phyloP scores from a whole-genome alignment of 441 rosid genomes.

The Pelargonium fulgidum region DNA sequence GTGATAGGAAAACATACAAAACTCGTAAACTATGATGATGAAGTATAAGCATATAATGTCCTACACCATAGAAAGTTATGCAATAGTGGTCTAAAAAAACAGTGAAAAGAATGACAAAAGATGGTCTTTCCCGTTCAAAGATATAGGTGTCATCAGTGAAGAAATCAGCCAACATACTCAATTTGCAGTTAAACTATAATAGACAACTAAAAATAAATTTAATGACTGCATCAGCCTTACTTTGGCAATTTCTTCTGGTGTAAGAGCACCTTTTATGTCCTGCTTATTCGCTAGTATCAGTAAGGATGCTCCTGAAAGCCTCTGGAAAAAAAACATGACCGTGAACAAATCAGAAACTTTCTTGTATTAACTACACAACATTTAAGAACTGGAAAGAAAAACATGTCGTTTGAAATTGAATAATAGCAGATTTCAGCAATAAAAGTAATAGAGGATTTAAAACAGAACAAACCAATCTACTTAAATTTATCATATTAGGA shows the following conservation, averaged over 20 bases:
- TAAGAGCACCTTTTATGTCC: slow-evolving; percentile 81
- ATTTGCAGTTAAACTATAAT: neutral
- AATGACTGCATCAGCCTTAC: slow-evolving; percentile 27
- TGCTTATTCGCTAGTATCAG: slow-evolving; percentile 85
- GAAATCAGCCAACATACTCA: neutral
- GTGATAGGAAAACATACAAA: no score
- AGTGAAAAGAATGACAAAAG: no score
- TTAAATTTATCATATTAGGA: neutral
- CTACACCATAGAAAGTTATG: no score
- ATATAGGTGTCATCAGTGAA: neutral
- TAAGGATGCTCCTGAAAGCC: slow-evolving; percentile 83
- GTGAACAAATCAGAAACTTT: slow-evolving; percentile 1
- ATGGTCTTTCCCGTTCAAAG: no score
- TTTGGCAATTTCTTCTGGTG: slow-evolving; percentile 76
- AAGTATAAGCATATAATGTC: no score
- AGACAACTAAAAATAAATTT: neutral
- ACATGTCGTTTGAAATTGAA: no score
- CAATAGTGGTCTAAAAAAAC: no score
- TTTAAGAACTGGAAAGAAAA: no score
- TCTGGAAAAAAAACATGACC: slow-evolving; percentile 31
- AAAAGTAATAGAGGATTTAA: neutral
- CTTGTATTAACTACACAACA: no score
- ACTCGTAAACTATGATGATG: no score
- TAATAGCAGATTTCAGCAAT: no score
- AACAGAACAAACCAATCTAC: neutral